Evolutionary conservation across 2,329 filamentous ascomycete genomes (phyloP).

Genomic region (Beauveria varroae): DNA sequence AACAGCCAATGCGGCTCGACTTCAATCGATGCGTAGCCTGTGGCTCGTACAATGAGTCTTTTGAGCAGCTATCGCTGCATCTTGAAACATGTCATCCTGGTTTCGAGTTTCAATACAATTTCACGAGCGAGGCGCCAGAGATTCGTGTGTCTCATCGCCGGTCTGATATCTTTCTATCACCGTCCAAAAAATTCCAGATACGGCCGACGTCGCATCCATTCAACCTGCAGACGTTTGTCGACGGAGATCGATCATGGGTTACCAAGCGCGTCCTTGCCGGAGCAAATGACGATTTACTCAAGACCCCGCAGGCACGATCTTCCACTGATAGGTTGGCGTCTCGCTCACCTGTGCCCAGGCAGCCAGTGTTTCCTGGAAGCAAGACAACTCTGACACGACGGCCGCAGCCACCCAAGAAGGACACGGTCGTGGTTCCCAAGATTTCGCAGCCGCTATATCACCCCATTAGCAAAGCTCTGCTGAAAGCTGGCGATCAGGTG

Average conservation of each 20-base stretch:
- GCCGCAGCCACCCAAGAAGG: constrained; percentile 15
- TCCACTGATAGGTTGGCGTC: constrained; percentile 18
- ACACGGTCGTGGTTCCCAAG: constrained; percentile 37
- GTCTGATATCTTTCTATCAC: constrained; percentile 19
- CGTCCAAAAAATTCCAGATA: constrained; percentile 34
- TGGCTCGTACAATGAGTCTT: constrained; percentile 37
- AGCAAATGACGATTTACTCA: constrained; percentile 18
- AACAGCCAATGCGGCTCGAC: constrained; percentile 39
- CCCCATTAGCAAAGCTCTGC: constrained; percentile 44
- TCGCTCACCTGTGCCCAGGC: constrained; percentile 15
- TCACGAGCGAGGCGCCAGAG: constrained; percentile 28
- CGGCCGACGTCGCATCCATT: constrained; percentile 35
- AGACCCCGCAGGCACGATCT: not conserved
- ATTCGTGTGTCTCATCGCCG: constrained; percentile 26
- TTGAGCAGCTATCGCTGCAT: constrained; percentile 42
- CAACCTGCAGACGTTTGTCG: constrained; percentile 35
- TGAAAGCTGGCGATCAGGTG: constrained; percentile 42
- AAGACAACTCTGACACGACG: not conserved
- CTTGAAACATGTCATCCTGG: constrained; percentile 37
- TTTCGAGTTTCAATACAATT: constrained; percentile 35
- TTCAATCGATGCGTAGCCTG: constrained; percentile 46
- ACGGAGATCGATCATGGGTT: constrained; percentile 40
- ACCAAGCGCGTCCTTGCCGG: constrained; percentile 33
- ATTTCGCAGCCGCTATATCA: constrained; percentile 49
- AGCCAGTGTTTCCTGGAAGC: not conserved